Evolutionary conservation across 129 eudicot genomes (phyloP).

Genomic region (Heracleum sosnowskyi): DNA sequence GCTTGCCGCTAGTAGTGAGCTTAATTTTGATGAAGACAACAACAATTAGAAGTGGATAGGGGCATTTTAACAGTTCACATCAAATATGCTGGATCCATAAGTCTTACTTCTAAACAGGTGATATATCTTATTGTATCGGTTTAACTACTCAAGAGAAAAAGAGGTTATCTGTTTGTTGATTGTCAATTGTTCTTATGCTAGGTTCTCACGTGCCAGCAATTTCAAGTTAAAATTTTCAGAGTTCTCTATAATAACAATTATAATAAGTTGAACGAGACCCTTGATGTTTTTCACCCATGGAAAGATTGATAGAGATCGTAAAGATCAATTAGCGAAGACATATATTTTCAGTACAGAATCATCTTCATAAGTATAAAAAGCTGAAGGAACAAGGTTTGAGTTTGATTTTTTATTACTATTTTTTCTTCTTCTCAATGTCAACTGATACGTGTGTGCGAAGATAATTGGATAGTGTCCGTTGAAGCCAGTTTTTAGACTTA

Average conservation of each 20-base stretch:
- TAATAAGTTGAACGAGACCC: constrained; percentile 21
- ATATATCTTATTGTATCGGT: neutral
- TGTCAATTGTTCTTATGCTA: constrained; percentile 6
- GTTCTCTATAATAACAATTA: constrained; percentile 36
- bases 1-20: constrained; percentile 31
- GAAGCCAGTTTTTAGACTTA: neutral
- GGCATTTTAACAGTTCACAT: constrained; percentile 20
- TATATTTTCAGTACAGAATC: constrained; percentile 45
- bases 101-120: constrained; percentile 33
- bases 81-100: constrained; percentile 21
- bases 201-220: constrained; percentile 17
- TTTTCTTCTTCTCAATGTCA: neutral
- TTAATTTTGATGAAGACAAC: constrained; percentile 20
- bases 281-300: constrained; percentile 1
- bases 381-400: constrained; percentile 49
- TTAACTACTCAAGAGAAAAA: neutral
- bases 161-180: neutral
- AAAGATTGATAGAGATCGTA: no score
- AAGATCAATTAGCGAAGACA: no score
- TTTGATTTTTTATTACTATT: neutral
- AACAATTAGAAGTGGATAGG: constrained; percentile 25
- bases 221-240: constrained; percentile 23
- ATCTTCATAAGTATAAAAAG: constrained; percentile 40
- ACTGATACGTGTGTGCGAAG: neutral
- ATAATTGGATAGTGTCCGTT: neutral